These are phyloP conservation scores for Ziziphus jujuba DNA, from an alignment of 306 rosid species.

Conservation along the genomic window DNA sequence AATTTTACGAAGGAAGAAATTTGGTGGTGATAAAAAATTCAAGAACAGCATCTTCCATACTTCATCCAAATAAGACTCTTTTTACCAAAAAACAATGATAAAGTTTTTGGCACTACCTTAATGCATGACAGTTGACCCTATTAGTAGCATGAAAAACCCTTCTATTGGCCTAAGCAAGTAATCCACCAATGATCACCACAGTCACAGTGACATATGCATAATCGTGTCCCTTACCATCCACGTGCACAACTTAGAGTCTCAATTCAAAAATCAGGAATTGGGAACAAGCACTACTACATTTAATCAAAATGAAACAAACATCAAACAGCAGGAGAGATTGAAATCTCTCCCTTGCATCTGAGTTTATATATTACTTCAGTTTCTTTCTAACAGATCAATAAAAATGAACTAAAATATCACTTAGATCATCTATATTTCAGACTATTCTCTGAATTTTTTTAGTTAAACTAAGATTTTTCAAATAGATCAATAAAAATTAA, in stretches of 20 bases:
- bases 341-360: too few species aligned
- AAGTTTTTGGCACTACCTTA: too few species aligned
- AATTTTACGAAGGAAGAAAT: background rate
- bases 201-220: background rate
- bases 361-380: too few species aligned
- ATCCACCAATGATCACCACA: too few species aligned
- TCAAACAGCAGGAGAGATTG: background rate
- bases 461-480: background rate
- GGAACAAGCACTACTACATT: background rate
- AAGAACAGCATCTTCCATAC: background rate
- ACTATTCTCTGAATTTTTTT: too few species aligned
- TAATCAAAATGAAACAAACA: background rate
- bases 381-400: too few species aligned
- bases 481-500: too few species aligned
- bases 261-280: background rate
- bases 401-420: too few species aligned
- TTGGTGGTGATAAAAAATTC: background rate
- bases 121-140: background rate
- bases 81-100: background rate
- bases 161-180: too few species aligned
- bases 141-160: background rate
- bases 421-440: background rate
- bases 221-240: background rate
- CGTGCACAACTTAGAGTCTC: background rate
- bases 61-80: constrained; percentile 1